Base-by-base conservation (phyloP, 177 flowering plant genomes). In the Telopea speciosissima region DNA sequence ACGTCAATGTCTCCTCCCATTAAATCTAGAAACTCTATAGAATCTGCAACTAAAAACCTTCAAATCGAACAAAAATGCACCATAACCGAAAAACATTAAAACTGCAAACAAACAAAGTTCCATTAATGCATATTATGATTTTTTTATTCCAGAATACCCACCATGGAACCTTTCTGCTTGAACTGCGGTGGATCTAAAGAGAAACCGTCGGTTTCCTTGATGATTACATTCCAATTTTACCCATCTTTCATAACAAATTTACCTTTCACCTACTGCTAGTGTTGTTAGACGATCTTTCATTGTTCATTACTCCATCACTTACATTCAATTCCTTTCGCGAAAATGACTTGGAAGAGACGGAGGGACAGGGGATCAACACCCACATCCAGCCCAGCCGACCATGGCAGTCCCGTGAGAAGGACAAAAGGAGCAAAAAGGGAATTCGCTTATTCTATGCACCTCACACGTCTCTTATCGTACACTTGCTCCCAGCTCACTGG, bases 351-450 rank as follows among this genome's bases (percentile, higher is more conserved):
- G 76, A 54, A 74, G 31, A 63, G 73, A 68, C 54, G 59, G 66
- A 52, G 71, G 70, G 75, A 16, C 66, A 76, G 79, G 74, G 71
- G 68, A 40, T 69, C 56, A 62, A 31, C 45, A 25, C 72, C 68
- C 56, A 72, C 75, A 65, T 74, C 74, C 81, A 80, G 80, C 90
- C 82, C 79, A 68, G 74, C 85, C 80, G 81, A 85, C 85, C 87
- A 86, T 83, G 89, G 84, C 85, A 83, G 68, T 85, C 90, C 74
- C 90, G 85, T 85, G 88, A 87, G 83, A 84, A 79, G 73, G 81
- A 82, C 84, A 80, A 82, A 69, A 71, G 68, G 68, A 5, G 26
- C 31, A 68, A 73, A 72, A 66, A 62, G 42, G 31, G 71, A 66
- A 70, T 23, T 65, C 60, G 8, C 59, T 70, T 69, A 70, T 26